phyloP scores from a whole-genome alignment of 305 asterid species.

The Nicotiana rustica region DNA sequence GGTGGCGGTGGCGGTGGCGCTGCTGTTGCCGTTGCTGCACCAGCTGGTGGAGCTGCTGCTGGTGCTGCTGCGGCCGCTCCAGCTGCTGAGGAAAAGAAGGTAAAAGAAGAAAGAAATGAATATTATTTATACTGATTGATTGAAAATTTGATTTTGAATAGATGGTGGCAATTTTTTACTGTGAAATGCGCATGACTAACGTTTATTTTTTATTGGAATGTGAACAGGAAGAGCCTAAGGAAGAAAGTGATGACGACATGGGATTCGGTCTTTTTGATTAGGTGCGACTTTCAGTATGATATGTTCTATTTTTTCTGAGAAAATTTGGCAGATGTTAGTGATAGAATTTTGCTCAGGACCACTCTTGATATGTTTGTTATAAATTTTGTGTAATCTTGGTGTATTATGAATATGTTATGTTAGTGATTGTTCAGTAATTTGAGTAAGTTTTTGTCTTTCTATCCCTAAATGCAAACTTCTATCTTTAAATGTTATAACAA shows the following conservation, averaged over 20 bases:
- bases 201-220: neutral
- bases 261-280: constrained; percentile 63
- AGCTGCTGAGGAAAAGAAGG: constrained; percentile 35
- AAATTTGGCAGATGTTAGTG: too few relatives aligned
- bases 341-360: too few relatives aligned
- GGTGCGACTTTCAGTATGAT: constrained; percentile 22
- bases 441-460: neutral
- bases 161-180: too few relatives aligned
- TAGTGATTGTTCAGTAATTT: neutral
- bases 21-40: constrained; percentile 25
- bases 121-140: too few relatives aligned
- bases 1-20: constrained; percentile 21
- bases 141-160: too few relatives aligned
- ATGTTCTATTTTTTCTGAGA: neutral
- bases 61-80: constrained; percentile 2
- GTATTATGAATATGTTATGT: neutral
- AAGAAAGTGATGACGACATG: constrained; percentile 64
- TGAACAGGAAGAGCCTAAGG: constrained; percentile 58
- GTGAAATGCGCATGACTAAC: neutral
- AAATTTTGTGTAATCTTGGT: too few relatives aligned
- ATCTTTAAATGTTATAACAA: neutral
- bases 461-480: neutral
- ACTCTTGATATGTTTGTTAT: too few relatives aligned
- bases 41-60: neutral
- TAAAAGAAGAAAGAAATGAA: neutral